Percentiles rank a stretch among this genome's conserved stretches.
Conservation (phyloP, 164 flowering plant genomes). For the Houttuynia cordata region DNA sequence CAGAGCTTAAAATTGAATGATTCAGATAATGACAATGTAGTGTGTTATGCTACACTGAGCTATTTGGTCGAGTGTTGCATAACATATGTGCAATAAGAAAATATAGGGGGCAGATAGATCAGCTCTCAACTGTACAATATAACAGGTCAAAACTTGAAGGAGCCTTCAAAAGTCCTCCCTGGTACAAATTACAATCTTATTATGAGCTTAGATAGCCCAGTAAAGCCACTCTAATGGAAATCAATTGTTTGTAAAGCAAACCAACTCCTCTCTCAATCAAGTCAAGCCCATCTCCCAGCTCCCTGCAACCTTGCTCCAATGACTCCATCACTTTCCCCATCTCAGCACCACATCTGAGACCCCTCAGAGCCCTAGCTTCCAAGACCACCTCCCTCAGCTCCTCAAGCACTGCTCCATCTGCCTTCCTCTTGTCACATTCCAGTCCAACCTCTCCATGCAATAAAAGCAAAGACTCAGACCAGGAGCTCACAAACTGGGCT, state of each 20-base stretch:
- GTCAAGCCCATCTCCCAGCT: constrained; percentile 16
- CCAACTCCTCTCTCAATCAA: constrained; percentile 15
- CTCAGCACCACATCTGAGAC: constrained; percentile 4
- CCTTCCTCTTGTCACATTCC: constrained; percentile 11
- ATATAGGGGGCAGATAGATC: not conserved
- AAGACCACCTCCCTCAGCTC: constrained; percentile 14
- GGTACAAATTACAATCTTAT: not conserved
- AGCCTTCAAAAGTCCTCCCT: not conserved
- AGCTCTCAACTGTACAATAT: not conserved
- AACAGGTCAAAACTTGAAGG: not conserved
- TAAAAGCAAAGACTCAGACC: constrained; percentile 14
- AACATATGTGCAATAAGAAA: not conserved
- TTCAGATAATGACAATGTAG: too few relatives aligned
- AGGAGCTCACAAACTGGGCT: not conserved
- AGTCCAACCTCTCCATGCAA: constrained; percentile 16
- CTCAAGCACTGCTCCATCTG: constrained; percentile 2
- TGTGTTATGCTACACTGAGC: too few relatives aligned
- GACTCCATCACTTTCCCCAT: constrained; percentile 7
- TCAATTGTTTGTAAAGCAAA: constrained; percentile 21
- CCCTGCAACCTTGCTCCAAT: constrained; percentile 15
- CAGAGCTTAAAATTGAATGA: too few relatives aligned
- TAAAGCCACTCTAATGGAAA: constrained; percentile 24
- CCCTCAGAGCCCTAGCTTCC: constrained; percentile 10
- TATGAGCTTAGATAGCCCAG: constrained; percentile 13
- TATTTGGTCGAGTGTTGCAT: not conserved